phyloP scores from a whole-genome alignment of 495 filamentous ascomycete species.

The Penicillium crystallinum region DNA sequence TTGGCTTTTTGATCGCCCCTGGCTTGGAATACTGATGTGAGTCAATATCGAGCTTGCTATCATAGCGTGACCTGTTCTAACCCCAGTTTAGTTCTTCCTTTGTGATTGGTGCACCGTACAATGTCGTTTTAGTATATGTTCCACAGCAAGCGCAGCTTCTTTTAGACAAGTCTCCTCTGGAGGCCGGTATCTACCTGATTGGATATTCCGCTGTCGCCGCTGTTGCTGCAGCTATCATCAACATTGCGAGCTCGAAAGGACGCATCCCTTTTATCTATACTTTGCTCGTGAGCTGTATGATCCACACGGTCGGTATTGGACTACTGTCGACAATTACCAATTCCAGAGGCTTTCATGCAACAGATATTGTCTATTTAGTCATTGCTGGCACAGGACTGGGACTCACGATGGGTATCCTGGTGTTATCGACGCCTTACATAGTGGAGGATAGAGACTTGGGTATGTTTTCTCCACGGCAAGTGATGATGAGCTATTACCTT shows the following conservation, averaged over 20 bases:
- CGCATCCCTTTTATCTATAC: constrained; percentile 46
- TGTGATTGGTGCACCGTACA: constrained; percentile 50
- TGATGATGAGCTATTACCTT: not conserved
- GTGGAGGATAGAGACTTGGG: constrained; percentile 42
- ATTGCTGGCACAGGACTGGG: constrained; percentile 51
- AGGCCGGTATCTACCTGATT: constrained; percentile 54
- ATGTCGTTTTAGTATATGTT: constrained; percentile 50
- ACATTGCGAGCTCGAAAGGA: constrained; percentile 35
- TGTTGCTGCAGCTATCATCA: constrained; percentile 47
- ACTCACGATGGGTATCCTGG: constrained; percentile 33
- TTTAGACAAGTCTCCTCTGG: constrained; percentile 35
- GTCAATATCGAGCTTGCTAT: not conserved
- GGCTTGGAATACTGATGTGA: constrained; percentile 32
- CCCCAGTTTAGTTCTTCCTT: constrained; percentile 15
- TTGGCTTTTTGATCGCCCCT: constrained; percentile 28
- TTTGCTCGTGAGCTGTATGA: constrained; percentile 35
- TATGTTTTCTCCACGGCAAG: constrained; percentile 13
- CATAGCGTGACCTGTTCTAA: not conserved
- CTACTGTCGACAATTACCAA: constrained; percentile 41
- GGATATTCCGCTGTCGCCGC: constrained; percentile 44
- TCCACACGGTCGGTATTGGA: constrained; percentile 49
- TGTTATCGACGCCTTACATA: constrained; percentile 48
- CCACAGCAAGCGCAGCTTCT: constrained; percentile 58
- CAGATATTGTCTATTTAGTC: constrained; percentile 48
- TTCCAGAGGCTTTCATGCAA: constrained; percentile 22